Conservation (phyloP, 1,284 basidiomycete species). For the Afroboletus lepidellus region DNA sequence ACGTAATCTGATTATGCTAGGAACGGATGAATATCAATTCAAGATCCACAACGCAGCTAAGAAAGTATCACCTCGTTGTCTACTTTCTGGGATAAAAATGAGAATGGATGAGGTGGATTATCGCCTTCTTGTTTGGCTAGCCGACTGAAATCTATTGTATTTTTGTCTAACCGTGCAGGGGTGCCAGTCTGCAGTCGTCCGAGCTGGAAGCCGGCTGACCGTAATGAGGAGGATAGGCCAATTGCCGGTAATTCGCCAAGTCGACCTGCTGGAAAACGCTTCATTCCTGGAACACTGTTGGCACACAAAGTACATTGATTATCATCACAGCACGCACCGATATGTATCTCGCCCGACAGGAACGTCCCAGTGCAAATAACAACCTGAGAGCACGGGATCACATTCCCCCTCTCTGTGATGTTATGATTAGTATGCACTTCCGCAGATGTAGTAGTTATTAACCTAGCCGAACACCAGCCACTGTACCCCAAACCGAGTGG, state of each 20-base stretch:
- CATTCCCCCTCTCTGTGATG: constrained; percentile 68
- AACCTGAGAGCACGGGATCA: constrained; percentile 75
- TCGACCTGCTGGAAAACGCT: constrained; percentile 80
- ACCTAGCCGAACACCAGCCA: constrained; percentile 74
- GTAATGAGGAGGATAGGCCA: constrained; percentile 75
- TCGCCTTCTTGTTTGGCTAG: constrained; percentile 66
- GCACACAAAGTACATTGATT: background rate
- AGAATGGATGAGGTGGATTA: constrained; percentile 58
- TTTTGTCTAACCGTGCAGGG: constrained; percentile 73
- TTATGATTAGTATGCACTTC: constrained; percentile 1
- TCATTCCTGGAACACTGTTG: constrained; percentile 50
- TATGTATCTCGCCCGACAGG: constrained; percentile 85
- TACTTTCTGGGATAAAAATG: constrained; percentile 48
- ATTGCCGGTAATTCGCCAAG: constrained; percentile 72
- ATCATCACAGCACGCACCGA: constrained; percentile 53
- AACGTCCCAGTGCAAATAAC: constrained; percentile 92
- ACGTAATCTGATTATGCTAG: constrained; percentile 70
- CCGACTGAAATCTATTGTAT: constrained; percentile 66
- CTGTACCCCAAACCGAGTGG: constrained; percentile 43
- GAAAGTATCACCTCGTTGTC: constrained; percentile 46
- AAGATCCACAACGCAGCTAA: background rate
- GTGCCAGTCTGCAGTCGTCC: constrained; percentile 88
- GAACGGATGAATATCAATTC: background rate
- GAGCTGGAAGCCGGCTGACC: constrained; percentile 74
- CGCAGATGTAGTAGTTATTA: constrained; percentile 11